Conservation (phyloP, 2,329 filamentous ascomycete species). For the Amylocarpus encephaloides region DNA sequence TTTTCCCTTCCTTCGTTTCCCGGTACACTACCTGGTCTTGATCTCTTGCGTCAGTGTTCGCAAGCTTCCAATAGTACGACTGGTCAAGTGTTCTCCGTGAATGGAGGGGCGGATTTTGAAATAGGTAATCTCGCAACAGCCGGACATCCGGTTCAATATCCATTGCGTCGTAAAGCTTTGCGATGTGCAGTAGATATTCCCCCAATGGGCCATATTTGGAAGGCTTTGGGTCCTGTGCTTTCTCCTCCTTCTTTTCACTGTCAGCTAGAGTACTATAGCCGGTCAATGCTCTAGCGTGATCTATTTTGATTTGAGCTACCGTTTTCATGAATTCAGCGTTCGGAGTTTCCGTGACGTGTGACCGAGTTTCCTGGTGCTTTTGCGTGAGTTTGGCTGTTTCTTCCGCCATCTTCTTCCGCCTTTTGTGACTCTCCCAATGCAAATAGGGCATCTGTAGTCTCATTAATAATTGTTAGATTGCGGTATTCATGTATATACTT, state of each 20-base stretch:
- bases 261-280: not conserved
- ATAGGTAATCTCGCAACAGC: constrained; percentile 5
- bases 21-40: constrained; percentile 13
- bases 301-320: not conserved
- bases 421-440: constrained; percentile 8
- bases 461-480: not conserved
- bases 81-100: constrained; percentile 13
- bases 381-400: not conserved
- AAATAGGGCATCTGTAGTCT: constrained; percentile 13
- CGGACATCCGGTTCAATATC: constrained; percentile 6
- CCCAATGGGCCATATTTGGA: not conserved
- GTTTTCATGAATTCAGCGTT: not conserved
- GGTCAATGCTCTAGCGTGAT: not conserved
- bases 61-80: constrained; percentile 11
- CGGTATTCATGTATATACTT: not conserved
- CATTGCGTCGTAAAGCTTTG: constrained; percentile 9
- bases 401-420: constrained; percentile 5
- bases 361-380: not conserved
- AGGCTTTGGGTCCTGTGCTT: not conserved
- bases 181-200: constrained; percentile 3
- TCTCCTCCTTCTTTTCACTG: not conserved
- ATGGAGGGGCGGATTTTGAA: constrained; percentile 8
- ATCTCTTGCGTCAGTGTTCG: constrained; percentile 6
- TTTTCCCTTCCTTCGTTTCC: constrained; percentile 6
- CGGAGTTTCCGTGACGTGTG: not conserved